A percentile compares a stretch with the other conserved stretches of the same genome.
These are phyloP conservation scores for Colletotrichum sansevieriae DNA, from an alignment of 2,329 filamentous ascomycete species.

Conservation along the genomic window DNA sequence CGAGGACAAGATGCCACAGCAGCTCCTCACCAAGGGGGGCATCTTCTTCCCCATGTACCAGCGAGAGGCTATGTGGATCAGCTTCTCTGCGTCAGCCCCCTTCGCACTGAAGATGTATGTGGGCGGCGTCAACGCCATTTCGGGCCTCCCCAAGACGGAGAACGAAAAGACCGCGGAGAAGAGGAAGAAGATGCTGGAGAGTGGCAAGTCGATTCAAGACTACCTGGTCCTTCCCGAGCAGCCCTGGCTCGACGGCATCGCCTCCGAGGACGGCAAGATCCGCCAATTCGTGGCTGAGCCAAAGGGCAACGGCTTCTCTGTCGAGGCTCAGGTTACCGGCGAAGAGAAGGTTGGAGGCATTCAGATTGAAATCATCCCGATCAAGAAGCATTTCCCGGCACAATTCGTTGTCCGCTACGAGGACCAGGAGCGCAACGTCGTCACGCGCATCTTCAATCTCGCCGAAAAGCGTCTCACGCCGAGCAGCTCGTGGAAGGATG, in stretches of 20 bases:
- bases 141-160: conserved; percentile 49
- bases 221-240: conserved; percentile 54
- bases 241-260: conserved; percentile 57
- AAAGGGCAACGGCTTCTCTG: conserved; percentile 55
- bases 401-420: conserved; percentile 40
- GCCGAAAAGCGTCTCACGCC: conserved; percentile 24
- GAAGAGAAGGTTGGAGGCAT: conserved; percentile 56
- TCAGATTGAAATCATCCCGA: conserved; percentile 56
- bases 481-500: conserved; percentile 40
- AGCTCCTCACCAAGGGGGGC: conserved; percentile 56
- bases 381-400: conserved; percentile 33
- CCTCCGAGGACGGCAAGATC: conserved; percentile 51
- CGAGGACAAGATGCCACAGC: conserved; percentile 48
- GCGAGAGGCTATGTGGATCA: conserved; percentile 57
- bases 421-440: conserved; percentile 23
- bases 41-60: conserved; percentile 62
- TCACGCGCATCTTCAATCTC: conserved; percentile 39
- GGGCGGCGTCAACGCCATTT: conserved; percentile 56
- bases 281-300: conserved; percentile 64
- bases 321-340: conserved; percentile 61
- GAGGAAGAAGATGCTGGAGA: conserved; percentile 30
- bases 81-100: conserved; percentile 44
- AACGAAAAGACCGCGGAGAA: conserved; percentile 42
- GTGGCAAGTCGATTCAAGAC: conserved; percentile 45
- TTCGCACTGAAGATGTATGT: conserved; percentile 57